Conservation (phyloP, 179 eudicot species). For the Pouteria campechiana region DNA sequence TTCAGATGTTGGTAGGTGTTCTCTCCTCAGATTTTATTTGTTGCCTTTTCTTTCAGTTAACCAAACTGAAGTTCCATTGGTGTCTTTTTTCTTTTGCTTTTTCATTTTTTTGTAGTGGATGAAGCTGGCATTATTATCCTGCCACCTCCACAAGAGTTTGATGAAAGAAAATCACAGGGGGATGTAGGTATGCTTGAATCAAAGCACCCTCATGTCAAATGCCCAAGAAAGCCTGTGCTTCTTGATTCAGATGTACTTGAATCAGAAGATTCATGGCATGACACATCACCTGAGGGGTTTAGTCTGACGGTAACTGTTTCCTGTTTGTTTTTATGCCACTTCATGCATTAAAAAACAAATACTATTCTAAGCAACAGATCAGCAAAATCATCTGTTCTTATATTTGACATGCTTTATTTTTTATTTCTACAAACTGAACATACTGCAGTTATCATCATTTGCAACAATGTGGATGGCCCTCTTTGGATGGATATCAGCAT, state of each 20-base stretch:
- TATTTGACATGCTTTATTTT: too few relatives aligned
- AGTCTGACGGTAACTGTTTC: constrained; percentile 47
- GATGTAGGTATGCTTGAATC: constrained; percentile 21
- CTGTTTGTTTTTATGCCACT: neutral
- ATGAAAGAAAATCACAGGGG: constrained; percentile 16
- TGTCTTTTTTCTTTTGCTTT: neutral
- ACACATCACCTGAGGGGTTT: constrained; percentile 70
- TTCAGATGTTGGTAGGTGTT: constrained; percentile 50
- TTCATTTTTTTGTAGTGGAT: constrained; percentile 31
- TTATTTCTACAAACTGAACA: too few relatives aligned
- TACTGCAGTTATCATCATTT: constrained; percentile 82
- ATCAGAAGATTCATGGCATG: constrained; percentile 77
- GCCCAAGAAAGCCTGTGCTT: constrained; percentile 54
- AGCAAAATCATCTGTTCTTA: too few relatives aligned
- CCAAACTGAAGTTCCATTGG: neutral
- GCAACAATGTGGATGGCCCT: constrained; percentile 83
- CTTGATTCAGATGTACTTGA: constrained; percentile 39
- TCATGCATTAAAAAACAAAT: too few relatives aligned
- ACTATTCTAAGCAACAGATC: too few relatives aligned
- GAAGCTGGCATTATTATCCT: constrained; percentile 71
- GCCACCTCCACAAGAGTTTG: constrained; percentile 29
- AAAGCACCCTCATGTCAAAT: constrained; percentile 34
- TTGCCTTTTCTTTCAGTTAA: neutral
- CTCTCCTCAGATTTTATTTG: neutral
- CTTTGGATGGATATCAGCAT: constrained; percentile 80